Evolutionary conservation across 2,329 filamentous ascomycete genomes (phyloP), one percentile per base, ranked within the genome.

Genomic region (Chrysosporium queenslandicum): DNA sequence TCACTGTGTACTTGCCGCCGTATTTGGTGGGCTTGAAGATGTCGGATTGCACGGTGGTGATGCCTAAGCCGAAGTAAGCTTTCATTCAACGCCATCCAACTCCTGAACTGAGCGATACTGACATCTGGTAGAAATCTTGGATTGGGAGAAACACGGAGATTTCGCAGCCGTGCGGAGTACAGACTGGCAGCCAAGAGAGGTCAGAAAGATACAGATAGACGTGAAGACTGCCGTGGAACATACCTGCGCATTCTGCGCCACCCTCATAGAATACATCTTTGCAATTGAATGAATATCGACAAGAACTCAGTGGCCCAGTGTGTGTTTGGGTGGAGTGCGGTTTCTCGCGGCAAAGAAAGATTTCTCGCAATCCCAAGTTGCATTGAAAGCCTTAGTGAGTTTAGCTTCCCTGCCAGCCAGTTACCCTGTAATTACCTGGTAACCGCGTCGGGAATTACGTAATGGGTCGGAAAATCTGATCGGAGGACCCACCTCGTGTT

Each of bases 11-110:
- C 78, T 97, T 98, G 77, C 91, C 88, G 71, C 92, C 92, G 73
- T 90, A 97, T 80, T 97, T 92, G 77, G 91, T 89, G 64, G 90
- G 90, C 81, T 96, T 95, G 82, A 97, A 96, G 74, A 97, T 91
- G 74, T 97, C 92, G 70, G 86, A 86, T 74, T 89, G 82, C 64
- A 95, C 78, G 59, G 87, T 94, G 64, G 88, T 87, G 70, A 89
- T 77, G 59, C 75, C 76, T 78, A 39, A n/a, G 7, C 40, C 20
- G 16, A 30, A 34, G 18, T 36, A 9, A 40, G 32, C 23, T 18
- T 32, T 23, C n/a, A 20, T 36, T 23, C 34, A 47, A 16, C 29
- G 8, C n/a, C 14, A 8, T 5, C 27, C 27, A 34, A 11, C 18
- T 32, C 46, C 53, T 30, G 30, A 41, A 39, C 36, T 46, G 37